phyloP scores from a whole-genome alignment of 108 stramenopile species.

The Parietichytrium sp. region DNA sequence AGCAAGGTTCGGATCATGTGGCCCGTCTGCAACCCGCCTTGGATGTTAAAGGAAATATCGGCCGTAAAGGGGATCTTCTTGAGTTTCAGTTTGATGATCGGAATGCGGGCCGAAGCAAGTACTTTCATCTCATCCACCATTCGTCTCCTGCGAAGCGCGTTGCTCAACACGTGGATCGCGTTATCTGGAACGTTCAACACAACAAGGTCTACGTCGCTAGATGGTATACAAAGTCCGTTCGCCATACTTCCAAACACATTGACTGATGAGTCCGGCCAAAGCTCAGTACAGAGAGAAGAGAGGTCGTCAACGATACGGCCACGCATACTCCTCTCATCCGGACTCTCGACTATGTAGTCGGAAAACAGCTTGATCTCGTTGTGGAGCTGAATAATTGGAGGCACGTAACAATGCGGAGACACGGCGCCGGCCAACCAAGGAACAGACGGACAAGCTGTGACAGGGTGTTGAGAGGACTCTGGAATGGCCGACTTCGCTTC shows the following conservation, averaged over 20 bases:
- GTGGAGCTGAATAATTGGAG: slow-evolving; percentile 76
- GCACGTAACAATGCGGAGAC: background rate
- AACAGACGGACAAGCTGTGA: background rate
- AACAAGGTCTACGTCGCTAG: slow-evolving; percentile 39
- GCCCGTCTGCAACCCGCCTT: slow-evolving; percentile 70
- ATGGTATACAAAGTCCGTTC: slow-evolving; percentile 79
- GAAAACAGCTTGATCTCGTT: slow-evolving; percentile 92
- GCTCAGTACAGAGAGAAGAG: background rate
- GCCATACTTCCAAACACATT: slow-evolving; percentile 86
- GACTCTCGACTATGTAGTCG: slow-evolving; percentile 74
- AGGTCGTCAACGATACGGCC: slow-evolving; percentile 63
- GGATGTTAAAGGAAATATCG: slow-evolving; percentile 80
- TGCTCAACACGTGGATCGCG: background rate
- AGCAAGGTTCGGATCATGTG: slow-evolving; percentile 74
- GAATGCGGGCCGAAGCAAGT: slow-evolving; percentile 81
- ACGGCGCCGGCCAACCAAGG: background rate
- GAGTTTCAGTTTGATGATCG: slow-evolving; percentile 79
- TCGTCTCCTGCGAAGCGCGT: slow-evolving; percentile 46
- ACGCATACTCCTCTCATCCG: slow-evolving; percentile 67
- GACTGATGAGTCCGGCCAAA: slow-evolving; percentile 58
- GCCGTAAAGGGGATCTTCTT: slow-evolving; percentile 71
- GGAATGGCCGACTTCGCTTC: background rate
- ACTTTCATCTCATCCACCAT: slow-evolving; percentile 77
- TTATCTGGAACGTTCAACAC: background rate
- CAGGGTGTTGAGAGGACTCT: background rate